These are phyloP conservation scores for Cutaneotrichosporon sp. DNA, from an alignment of 1,284 basidiomycete genomes.

Conservation along the genomic window DNA sequence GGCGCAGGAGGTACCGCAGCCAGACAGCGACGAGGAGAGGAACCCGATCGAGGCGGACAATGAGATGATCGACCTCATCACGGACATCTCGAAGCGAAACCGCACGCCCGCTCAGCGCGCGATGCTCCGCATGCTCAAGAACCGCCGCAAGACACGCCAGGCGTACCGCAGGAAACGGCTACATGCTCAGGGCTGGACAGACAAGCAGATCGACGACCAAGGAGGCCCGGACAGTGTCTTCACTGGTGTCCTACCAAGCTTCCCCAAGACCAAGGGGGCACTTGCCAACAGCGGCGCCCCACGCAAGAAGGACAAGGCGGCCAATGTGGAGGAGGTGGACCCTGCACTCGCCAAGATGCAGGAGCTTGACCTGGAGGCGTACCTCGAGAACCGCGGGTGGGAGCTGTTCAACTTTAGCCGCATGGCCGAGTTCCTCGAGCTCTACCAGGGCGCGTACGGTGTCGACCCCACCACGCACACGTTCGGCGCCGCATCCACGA, in stretches of 20 bases:
- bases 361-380: not conserved
- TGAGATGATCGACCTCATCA: slow-evolving; percentile 24
- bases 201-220: slow-evolving; percentile 25
- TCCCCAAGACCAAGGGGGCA: slow-evolving; percentile 6
- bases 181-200: slow-evolving; percentile 30
- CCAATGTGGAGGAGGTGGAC: not conserved
- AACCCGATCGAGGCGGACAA: slow-evolving; percentile 26
- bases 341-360: slow-evolving; percentile 1
- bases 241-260: not conserved
- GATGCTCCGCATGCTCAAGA: slow-evolving; percentile 22
- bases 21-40: slow-evolving; percentile 4
- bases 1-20: too few species aligned
- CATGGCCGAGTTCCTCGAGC: slow-evolving; percentile 13
- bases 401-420: slow-evolving; percentile 31
- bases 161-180: slow-evolving; percentile 30
- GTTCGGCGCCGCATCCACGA: not conserved
- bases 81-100: slow-evolving; percentile 25
- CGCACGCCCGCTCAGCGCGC: slow-evolving; percentile 26
- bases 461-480: not conserved
- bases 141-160: slow-evolving; percentile 29
- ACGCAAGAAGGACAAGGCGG: too few species aligned
- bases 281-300: too few species aligned
- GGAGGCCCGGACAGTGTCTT: slow-evolving; percentile 39
- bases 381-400: slow-evolving; percentile 17
- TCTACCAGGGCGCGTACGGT: not conserved